Percentiles rank a stretch among this genome's conserved stretches.
phyloP scores from a whole-genome alignment of 768 basidiomycete species.

The Boletus vinaceobasis region DNA sequence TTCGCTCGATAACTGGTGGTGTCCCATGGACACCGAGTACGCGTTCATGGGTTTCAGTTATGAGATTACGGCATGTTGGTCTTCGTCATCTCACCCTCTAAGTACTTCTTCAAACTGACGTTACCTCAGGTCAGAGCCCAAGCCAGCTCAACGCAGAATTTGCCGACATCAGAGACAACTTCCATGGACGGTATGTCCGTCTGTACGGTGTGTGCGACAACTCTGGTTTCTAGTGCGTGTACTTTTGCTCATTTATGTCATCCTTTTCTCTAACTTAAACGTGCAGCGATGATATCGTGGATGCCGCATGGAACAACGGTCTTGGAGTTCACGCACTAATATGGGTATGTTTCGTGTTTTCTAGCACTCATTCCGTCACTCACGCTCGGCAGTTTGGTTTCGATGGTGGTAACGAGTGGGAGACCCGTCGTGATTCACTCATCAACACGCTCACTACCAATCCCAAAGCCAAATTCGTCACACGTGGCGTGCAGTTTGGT shows the following conservation, averaged over 20 bases:
- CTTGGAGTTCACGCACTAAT: conserved; percentile 72
- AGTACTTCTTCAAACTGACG: not conserved
- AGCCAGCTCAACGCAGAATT: conserved; percentile 53
- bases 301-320: conserved; percentile 66
- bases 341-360: conserved; percentile 49
- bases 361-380: not conserved
- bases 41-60: conserved; percentile 79
- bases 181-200: conserved; percentile 64
- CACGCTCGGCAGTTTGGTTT: conserved; percentile 34
- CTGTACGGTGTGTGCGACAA: conserved; percentile 42
- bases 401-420: conserved; percentile 45
- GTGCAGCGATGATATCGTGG: conserved; percentile 53
- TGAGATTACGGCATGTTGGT: conserved; percentile 62
- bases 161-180: conserved; percentile 52
- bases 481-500: conserved; percentile 65
- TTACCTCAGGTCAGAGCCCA: conserved; percentile 51
- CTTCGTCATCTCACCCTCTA: not conserved
- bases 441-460: conserved; percentile 54
- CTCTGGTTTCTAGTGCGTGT: conserved; percentile 36
- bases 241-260: not conserved
- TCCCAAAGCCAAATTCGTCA: conserved; percentile 60
- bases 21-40: conserved; percentile 58
- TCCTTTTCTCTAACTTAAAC: conserved; percentile 15
- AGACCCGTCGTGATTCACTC: conserved; percentile 49
- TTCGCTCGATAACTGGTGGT: conserved; percentile 60